These are phyloP conservation scores for Hypseocharis bilobata DNA, from an alignment of 441 rosid genomes.

Conservation along the genomic window DNA sequence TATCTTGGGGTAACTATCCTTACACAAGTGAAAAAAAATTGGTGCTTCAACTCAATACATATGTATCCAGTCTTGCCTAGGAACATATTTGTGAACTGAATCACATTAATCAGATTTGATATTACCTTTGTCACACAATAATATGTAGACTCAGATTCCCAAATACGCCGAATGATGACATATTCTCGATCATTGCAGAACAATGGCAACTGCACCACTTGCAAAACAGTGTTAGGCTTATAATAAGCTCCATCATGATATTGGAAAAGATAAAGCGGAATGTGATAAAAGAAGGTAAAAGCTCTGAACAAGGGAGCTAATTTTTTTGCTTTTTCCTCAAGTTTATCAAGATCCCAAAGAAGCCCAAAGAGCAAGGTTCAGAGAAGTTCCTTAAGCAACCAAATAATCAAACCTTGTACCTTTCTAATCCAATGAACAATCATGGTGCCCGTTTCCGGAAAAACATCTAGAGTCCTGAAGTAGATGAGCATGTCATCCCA, in stretches of 20 bases:
- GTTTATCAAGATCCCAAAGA: too few species aligned
- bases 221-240: background rate
- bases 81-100: background rate
- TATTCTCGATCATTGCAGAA: conserved; percentile 79
- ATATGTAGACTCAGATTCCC: conserved; percentile 50
- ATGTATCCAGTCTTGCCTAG: background rate
- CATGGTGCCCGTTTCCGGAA: conserved; percentile 62
- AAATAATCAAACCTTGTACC: conserved; percentile 28
- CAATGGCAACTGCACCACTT: conserved; percentile 55
- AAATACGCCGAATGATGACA: conserved; percentile 63
- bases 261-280: too few species aligned
- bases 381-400: too few species aligned
- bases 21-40: too few species aligned
- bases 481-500: conserved; percentile 80
- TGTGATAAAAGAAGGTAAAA: too few species aligned
- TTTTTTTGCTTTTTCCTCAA: too few species aligned
- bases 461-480: conserved; percentile 38
- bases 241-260: too few species aligned
- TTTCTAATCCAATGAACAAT: conserved; percentile 67
- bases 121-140: conserved; percentile 81
- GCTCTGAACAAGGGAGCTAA: too few species aligned
- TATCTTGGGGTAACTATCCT: too few species aligned
- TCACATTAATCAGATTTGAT: conserved; percentile 2
- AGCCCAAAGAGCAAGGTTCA: too few species aligned
- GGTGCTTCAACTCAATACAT: background rate